These are phyloP conservation scores for Plasmodium chabaudi DNA, from an alignment of 169 alveolate genomes.

Conservation along the genomic window DNA sequence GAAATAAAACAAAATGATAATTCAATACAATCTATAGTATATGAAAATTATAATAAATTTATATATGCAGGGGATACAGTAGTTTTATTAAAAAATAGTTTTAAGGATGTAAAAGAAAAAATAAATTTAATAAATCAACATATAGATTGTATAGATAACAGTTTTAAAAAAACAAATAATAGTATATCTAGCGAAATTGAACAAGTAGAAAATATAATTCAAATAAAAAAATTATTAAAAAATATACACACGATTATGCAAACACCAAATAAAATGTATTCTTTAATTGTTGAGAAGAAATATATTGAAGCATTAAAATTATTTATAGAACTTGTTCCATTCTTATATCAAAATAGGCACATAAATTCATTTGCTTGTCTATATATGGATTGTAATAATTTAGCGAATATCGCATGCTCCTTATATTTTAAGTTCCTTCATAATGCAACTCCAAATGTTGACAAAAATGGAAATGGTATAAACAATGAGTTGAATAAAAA, in stretches of 20 bases:
- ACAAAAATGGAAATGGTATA: background rate
- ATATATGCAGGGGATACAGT: conserved; percentile 91
- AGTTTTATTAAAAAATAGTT: conserved; percentile 79
- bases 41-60: conserved; percentile 91
- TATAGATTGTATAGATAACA: conserved; percentile 23
- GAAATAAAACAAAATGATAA: conserved; percentile 81
- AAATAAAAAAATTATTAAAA: conserved; percentile 54
- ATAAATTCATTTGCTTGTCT: conserved; percentile 18
- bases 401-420: conserved; percentile 59
- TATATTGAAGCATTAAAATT: conserved; percentile 27
- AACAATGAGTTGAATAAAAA: background rate
- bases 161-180: conserved; percentile 17
- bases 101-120: conserved; percentile 75
- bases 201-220: conserved; percentile 49
- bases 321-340: conserved; percentile 59
- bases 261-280: conserved; percentile 57
- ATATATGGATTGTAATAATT: conserved; percentile 52
- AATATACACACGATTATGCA: conserved; percentile 56
- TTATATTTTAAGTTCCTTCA: conserved; percentile 17
- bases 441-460: background rate
- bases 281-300: conserved; percentile 1
- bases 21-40: conserved; percentile 90
- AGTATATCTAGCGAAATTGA: conserved; percentile 13
- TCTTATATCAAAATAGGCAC: conserved; percentile 32
- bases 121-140: conserved; percentile 39